Percentiles rank a stretch among this genome's conserved stretches.
phyloP scores from a whole-genome alignment of 2,329 filamentous ascomycete genomes.

The Dactylellina cionopaga region DNA sequence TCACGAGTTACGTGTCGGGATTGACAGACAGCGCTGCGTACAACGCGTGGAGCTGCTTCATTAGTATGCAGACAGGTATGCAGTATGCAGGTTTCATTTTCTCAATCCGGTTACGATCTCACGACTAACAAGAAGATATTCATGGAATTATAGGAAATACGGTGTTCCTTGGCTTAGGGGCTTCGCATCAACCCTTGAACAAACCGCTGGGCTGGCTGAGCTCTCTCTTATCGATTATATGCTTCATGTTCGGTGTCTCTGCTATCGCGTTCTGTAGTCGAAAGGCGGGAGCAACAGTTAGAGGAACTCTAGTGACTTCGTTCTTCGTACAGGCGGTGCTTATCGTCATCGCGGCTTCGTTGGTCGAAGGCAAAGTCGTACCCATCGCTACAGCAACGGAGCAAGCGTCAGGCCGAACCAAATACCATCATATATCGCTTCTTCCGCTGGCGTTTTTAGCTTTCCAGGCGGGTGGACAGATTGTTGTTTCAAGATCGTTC shows the following conservation, averaged over 20 bases:
- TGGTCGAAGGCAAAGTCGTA: conserved; percentile 65
- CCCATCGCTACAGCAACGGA: conserved; percentile 58
- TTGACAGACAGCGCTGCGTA: conserved; percentile 65
- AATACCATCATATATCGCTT: conserved; percentile 62
- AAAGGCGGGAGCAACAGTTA: conserved; percentile 60
- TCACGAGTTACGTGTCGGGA: conserved; percentile 63
- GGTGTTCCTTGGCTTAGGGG: conserved; percentile 71
- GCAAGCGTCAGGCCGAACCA: conserved; percentile 58
- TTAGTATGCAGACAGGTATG: conserved; percentile 67
- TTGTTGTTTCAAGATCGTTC: conserved; percentile 65
- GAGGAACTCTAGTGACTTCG: conserved; percentile 63
- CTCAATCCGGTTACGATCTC: neutral
- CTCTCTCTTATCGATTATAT: conserved; percentile 66
- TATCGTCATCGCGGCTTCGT: conserved; percentile 66
- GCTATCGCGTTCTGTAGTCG: conserved; percentile 61
- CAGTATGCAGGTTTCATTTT: neutral
- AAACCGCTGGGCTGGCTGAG: conserved; percentile 67
- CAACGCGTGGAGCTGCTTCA: conserved; percentile 65
- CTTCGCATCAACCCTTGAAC: conserved; percentile 65
- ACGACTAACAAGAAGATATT: neutral
- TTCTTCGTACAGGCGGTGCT: conserved; percentile 67
- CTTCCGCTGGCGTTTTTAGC: conserved; percentile 65
- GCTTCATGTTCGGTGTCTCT: conserved; percentile 68
- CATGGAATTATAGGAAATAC: conserved; percentile 63
- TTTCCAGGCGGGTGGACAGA: conserved; percentile 68